Conservation (phyloP, 208 protist species). For the Leishmania arabica region DNA sequence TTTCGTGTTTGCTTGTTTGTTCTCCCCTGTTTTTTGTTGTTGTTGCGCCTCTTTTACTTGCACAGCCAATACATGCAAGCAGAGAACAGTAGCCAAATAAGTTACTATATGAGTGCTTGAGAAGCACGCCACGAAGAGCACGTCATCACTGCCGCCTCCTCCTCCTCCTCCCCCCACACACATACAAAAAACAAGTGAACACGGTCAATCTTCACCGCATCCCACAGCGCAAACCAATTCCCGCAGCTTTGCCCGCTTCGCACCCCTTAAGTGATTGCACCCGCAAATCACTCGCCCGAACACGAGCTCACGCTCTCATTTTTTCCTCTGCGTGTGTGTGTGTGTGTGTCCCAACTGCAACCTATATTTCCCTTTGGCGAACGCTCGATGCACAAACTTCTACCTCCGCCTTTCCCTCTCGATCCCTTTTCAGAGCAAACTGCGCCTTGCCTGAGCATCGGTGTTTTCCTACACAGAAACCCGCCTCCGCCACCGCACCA, state of each 20-base stretch:
- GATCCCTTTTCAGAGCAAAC: too few relatives aligned
- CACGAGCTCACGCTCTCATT: neutral
- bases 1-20: neutral
- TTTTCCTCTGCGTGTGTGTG: neutral
- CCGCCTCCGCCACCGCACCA: neutral
- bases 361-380: neutral
- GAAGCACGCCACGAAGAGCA: neutral
- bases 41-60: neutral
- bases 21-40: neutral
- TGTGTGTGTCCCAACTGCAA: neutral
- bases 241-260: neutral
- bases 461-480: neutral
- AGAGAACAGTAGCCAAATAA: neutral
- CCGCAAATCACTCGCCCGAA: neutral
- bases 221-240: neutral
- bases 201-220: neutral
- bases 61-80: neutral
- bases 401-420: neutral
- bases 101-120: neutral
- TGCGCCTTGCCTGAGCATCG: too few relatives aligned
- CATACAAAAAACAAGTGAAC: neutral
- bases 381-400: neutral
- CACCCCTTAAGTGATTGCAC: neutral
- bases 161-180: too few relatives aligned
- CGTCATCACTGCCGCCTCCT: neutral